Base-by-base conservation (phyloP, 768 basidiomycete species). In the Solioccasus polychromus region DNA sequence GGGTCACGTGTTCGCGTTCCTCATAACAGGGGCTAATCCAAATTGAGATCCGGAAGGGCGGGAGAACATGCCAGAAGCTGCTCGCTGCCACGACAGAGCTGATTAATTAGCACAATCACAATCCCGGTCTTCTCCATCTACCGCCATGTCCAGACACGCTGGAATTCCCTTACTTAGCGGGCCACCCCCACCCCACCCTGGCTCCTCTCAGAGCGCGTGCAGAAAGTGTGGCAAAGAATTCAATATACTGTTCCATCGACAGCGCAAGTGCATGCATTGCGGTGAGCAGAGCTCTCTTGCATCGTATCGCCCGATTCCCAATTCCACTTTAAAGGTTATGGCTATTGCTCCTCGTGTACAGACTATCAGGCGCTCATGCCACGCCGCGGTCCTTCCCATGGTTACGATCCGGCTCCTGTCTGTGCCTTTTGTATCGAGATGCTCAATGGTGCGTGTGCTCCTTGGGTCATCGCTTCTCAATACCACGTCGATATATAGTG, bases 331-430 rank as follows among this genome's bases (percentile, higher is more conserved):
- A 17, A 55, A 90, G 88, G 88, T 25, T 85, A 80, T 62, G 64
- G 70, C 5, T 90, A 87, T 58, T 91, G 88, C 58, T 73, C 79
- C 29, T 79, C 75, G 34, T 91, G 88, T 63, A 72, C 80, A 2
- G 88, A 89, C 58, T 88, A 77, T 61, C 83, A 83, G 58, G 88
- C 85, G 1, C 71, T 91, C 31, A 80, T 88, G 80, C 88, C 88
- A n/a, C 74, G 85, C 8, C 51, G 57, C 20, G 51, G 58, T 8
- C 76, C 75, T 9, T 35, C 64, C 9, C 75, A 70, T 25, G 88
- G 88, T 4, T 83, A 89, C 61, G 84, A 86, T 57, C 57, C 69
- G 8, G 75, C 78, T 50, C 66, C 72, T 22, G 88, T 91, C 26
- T 91, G 88, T 57, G 82, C 71, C 1, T 87, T 70, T 60, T 91